Conservation (phyloP, 768 basidiomycete species). For the Galerina marginata region DNA sequence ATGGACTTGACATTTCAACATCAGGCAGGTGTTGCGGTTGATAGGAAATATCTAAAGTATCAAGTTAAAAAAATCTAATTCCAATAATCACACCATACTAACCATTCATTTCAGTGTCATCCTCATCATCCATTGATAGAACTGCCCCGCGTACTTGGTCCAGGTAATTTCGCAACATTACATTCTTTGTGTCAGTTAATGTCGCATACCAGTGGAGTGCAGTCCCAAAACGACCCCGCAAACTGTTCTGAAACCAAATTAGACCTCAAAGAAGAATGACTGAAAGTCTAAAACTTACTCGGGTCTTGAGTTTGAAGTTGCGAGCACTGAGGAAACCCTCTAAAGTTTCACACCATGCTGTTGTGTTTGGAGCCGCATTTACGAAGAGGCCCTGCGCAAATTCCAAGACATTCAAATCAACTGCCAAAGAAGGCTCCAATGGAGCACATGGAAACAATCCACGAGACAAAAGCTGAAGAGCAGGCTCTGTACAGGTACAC, state of each 20-base stretch:
- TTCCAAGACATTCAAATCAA: constrained; percentile 28
- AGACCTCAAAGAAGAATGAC: not conserved
- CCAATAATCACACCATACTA: too few relatives aligned
- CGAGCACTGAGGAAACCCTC: constrained; percentile 14
- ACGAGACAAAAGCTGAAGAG: constrained; percentile 22
- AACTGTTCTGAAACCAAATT: not conserved
- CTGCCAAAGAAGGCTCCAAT: constrained; percentile 25
- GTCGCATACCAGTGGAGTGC: not conserved
- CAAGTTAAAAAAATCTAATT: too few relatives aligned
- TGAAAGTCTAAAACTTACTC: not conserved
- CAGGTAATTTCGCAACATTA: not conserved
- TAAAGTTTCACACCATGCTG: constrained; percentile 18
- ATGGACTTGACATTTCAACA: too few relatives aligned
- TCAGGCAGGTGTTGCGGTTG: too few relatives aligned
- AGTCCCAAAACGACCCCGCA: not conserved
- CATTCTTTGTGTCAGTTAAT: not conserved
- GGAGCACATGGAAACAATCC: constrained; percentile 35
- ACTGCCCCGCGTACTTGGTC: too few relatives aligned
- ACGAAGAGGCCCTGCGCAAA: constrained; percentile 23
- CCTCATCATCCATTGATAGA: too few relatives aligned
- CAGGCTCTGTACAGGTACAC: not conserved
- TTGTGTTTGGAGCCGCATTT: constrained; percentile 23
- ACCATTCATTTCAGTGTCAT: too few relatives aligned
- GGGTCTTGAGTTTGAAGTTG: not conserved
- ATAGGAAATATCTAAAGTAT: too few relatives aligned